phyloP scores from a whole-genome alignment of 1,284 basidiomycete species.

The Tylopilus sp. region DNA sequence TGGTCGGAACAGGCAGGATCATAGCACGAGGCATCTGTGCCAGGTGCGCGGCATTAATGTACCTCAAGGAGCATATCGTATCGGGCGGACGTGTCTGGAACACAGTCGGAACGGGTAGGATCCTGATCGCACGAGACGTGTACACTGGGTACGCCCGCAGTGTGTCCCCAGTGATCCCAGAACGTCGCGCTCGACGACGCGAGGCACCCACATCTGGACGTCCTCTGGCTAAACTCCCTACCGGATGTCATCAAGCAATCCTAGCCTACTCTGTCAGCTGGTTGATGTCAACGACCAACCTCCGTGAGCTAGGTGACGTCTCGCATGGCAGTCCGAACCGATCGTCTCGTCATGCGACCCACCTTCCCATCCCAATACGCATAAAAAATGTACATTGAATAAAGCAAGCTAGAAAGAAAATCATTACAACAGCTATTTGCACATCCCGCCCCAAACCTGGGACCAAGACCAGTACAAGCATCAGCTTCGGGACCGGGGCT shows the following conservation, averaged over 20 bases:
- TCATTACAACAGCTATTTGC: constrained; percentile 15
- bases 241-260: background rate
- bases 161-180: background rate
- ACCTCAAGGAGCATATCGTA: background rate
- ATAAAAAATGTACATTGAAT: constrained; percentile 32
- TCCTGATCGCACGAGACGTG: background rate
- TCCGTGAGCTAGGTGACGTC: background rate
- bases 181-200: background rate
- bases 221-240: background rate
- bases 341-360: background rate
- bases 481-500: background rate
- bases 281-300: background rate
- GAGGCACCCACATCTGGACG: background rate
- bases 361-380: background rate
- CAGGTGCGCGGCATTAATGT: no score
- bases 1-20: no score
- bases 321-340: background rate
- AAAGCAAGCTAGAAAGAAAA: constrained; percentile 28
- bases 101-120: background rate
- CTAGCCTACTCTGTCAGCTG: background rate
- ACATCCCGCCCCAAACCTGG: background rate
- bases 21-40: no score
- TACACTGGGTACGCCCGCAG: background rate
- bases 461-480: constrained; percentile 2
- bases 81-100: background rate